Evolutionary conservation across 495 filamentous ascomycete species (phyloP).

Genomic region (Podospora conica): DNA sequence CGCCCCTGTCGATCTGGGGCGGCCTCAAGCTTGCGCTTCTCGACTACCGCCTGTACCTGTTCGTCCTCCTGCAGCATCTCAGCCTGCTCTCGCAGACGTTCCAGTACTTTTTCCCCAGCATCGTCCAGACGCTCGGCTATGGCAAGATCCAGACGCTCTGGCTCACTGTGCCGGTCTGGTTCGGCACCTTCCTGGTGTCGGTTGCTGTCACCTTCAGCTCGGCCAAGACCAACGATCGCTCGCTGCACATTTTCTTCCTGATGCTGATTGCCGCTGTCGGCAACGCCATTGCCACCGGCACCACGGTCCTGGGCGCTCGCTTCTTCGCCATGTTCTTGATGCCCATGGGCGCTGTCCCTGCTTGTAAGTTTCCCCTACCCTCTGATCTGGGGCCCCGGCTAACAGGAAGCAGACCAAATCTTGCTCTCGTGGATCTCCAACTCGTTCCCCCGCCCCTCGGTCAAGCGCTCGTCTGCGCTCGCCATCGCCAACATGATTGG

Average conservation of each 20-base stretch:
- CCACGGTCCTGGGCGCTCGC: slow-evolving; percentile 39
- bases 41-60: slow-evolving; percentile 42
- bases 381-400: neutral
- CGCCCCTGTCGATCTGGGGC: slow-evolving; percentile 27
- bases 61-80: slow-evolving; percentile 41
- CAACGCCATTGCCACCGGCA: slow-evolving; percentile 43
- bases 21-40: slow-evolving; percentile 34
- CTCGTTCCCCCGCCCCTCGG: slow-evolving; percentile 48
- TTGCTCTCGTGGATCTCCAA: slow-evolving; percentile 49
- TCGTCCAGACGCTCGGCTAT: slow-evolving; percentile 48
- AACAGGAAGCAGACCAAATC: slow-evolving; percentile 30
- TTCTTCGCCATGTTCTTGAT: slow-evolving; percentile 49
- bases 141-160: slow-evolving; percentile 45
- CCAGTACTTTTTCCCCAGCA: slow-evolving; percentile 51
- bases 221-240: slow-evolving; percentile 35
- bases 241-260: slow-evolving; percentile 39
- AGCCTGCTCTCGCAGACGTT: slow-evolving; percentile 39
- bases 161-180: slow-evolving; percentile 48
- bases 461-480: slow-evolving; percentile 47
- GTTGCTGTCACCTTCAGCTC: slow-evolving; percentile 35
- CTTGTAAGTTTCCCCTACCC: slow-evolving; percentile 23
- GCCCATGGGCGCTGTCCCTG: slow-evolving; percentile 43
- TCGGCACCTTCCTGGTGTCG: slow-evolving; percentile 30
- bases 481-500: slow-evolving; percentile 52
- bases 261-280: slow-evolving; percentile 43